These are phyloP conservation scores for Emmonsia crescens DNA, from an alignment of 2,329 filamentous ascomycete species.

Conservation along the genomic window DNA sequence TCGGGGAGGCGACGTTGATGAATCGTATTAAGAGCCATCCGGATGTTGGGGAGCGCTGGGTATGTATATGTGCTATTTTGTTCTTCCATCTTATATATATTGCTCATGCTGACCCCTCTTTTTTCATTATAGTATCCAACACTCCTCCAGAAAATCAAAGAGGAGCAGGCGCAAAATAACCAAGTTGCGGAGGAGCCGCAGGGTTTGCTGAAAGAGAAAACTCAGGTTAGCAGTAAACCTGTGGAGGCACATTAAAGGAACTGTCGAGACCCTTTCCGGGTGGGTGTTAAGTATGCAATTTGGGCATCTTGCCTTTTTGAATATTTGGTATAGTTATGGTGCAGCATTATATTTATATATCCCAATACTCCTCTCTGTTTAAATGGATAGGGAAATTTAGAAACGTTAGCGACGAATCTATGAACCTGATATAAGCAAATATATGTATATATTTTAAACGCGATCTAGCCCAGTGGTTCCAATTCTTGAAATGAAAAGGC, in stretches of 20 bases:
- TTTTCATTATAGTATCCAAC: conserved; percentile 47
- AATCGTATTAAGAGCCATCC: conserved; percentile 80
- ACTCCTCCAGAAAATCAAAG: conserved; percentile 42
- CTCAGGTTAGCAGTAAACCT: not conserved
- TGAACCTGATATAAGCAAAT: not conserved
- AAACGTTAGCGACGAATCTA: not conserved
- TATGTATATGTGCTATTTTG: conserved; percentile 16
- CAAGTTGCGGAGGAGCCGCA: conserved; percentile 10
- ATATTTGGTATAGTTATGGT: too few species aligned
- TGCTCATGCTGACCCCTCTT: not conserved
- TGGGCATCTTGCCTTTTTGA: too few species aligned
- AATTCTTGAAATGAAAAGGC: not conserved
- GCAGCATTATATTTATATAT: not conserved
- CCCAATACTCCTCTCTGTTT: not conserved
- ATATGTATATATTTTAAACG: not conserved
- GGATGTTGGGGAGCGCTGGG: conserved; percentile 71
- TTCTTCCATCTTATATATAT: not conserved
- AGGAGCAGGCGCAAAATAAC: conserved; percentile 40
- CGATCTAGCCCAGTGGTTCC: not conserved
- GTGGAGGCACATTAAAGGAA: conserved; percentile 8
- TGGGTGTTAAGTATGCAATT: too few species aligned
- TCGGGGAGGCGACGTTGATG: conserved; percentile 74
- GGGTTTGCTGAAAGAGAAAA: conserved; percentile 4
- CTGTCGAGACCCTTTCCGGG: too few species aligned
- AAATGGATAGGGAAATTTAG: not conserved